Percentiles rank a stretch among this genome's conserved stretches.
Conservation (phyloP, 257 asterid genomes). For the Galeopsis tetrahit region DNA sequence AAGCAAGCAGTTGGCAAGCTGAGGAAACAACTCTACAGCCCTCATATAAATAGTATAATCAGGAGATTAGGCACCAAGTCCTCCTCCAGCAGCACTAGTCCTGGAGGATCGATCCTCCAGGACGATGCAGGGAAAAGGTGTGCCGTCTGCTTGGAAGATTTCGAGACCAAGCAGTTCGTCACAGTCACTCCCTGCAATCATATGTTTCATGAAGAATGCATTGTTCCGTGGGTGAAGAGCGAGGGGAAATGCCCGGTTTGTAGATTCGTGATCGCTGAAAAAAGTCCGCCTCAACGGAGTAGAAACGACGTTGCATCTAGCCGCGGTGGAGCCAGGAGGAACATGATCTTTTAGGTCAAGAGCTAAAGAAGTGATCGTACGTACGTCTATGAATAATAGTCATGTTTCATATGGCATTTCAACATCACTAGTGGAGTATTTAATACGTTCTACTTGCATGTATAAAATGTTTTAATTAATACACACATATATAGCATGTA, state of each 20-base stretch:
- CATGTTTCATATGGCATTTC: not conserved
- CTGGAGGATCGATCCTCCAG: constrained; percentile 26
- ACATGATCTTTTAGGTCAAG: not conserved
- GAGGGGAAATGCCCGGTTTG: constrained; percentile 85
- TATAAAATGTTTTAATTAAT: no score
- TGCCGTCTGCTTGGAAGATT: constrained; percentile 85
- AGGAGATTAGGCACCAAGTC: constrained; percentile 49
- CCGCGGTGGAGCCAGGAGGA: constrained; percentile 2
- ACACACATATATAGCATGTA: no score
- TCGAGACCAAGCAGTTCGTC: constrained; percentile 62
- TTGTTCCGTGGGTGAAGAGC: constrained; percentile 85
- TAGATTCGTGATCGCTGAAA: constrained; percentile 44
- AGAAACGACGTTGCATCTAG: not conserved
- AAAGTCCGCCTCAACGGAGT: not conserved
- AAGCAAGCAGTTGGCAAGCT: constrained; percentile 53
- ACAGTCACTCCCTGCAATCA: constrained; percentile 82
- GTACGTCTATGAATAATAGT: not conserved
- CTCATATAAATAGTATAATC: constrained; percentile 54
- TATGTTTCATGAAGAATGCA: constrained; percentile 93
- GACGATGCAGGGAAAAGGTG: constrained; percentile 72
- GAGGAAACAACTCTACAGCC: constrained; percentile 73
- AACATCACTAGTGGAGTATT: not conserved
- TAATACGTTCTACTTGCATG: no score
- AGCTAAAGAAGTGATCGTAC: not conserved
- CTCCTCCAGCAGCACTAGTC: not conserved